phyloP scores from a whole-genome alignment of 768 basidiomycete genomes.

The Boletus pseudo-olivaceus region DNA sequence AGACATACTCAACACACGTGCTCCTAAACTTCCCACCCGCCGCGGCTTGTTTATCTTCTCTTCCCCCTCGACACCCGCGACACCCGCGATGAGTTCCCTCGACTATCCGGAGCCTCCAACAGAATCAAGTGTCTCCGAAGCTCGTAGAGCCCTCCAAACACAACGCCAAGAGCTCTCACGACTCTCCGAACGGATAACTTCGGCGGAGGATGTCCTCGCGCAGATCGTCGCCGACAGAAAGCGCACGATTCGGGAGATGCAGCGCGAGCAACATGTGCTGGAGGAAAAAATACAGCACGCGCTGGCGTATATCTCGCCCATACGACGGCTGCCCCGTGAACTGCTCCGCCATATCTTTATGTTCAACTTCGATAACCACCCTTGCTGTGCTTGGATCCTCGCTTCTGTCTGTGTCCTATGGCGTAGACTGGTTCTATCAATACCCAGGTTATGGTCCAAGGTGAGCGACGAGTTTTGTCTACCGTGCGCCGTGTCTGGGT shows the following conservation, averaged over 20 bases:
- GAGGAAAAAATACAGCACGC: slow-evolving; percentile 48
- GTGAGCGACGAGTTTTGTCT: slow-evolving; percentile 38
- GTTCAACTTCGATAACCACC: slow-evolving; percentile 63
- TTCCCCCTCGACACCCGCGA: slow-evolving; percentile 12
- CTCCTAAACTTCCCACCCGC: slow-evolving; percentile 23
- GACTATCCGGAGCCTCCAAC: slow-evolving; percentile 60
- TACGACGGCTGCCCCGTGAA: slow-evolving; percentile 67
- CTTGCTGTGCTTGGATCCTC: slow-evolving; percentile 75
- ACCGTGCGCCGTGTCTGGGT: not conserved
- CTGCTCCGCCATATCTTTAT: slow-evolving; percentile 71
- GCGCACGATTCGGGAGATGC: slow-evolving; percentile 51
- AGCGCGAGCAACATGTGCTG: slow-evolving; percentile 44
- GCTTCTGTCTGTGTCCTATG: slow-evolving; percentile 65
- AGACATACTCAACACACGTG: slow-evolving; percentile 20
- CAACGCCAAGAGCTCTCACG: slow-evolving; percentile 24
- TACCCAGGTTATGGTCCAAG: slow-evolving; percentile 76
- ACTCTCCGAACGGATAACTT: slow-evolving; percentile 46
- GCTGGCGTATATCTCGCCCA: slow-evolving; percentile 67
- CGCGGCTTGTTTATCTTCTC: slow-evolving; percentile 10
- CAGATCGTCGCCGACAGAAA: slow-evolving; percentile 55
- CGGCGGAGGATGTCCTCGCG: slow-evolving; percentile 53
- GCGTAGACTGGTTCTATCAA: slow-evolving; percentile 60
- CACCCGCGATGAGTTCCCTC: slow-evolving; percentile 28
- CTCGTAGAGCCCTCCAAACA: slow-evolving; percentile 43
- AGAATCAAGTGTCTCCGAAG: slow-evolving; percentile 46